Percentiles rank a stretch among this genome's conserved stretches.
These are phyloP conservation scores for Boletus barrowsii DNA, from an alignment of 768 basidiomycete genomes.

Conservation along the genomic window DNA sequence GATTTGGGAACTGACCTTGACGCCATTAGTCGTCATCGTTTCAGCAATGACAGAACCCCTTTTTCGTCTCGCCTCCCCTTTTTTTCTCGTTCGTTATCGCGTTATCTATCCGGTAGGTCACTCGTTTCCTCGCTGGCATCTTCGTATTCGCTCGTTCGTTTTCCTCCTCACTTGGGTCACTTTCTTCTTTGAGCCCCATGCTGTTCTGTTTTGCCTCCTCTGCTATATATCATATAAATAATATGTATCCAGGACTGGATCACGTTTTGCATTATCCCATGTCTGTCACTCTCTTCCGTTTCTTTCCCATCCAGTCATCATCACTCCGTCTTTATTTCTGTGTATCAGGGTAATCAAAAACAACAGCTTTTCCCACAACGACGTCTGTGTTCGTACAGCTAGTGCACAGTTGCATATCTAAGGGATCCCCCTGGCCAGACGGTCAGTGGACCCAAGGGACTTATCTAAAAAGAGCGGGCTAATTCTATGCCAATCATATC, in stretches of 20 bases:
- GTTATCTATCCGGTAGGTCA: constrained; percentile 10
- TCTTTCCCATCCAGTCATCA: neutral
- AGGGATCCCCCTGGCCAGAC: neutral
- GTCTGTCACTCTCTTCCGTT: constrained; percentile 9
- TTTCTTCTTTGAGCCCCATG: neutral
- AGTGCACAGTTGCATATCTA: constrained; percentile 11
- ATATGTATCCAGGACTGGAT: constrained; percentile 7
- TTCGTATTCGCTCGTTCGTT: constrained; percentile 4
- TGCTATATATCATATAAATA: constrained; percentile 11
- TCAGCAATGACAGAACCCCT: constrained; percentile 2
- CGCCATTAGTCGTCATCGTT: constrained; percentile 9
- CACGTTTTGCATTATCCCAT: constrained; percentile 8
- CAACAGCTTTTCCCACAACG: neutral
- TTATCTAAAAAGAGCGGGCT: constrained; percentile 7
- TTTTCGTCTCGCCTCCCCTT: neutral
- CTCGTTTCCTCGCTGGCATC: neutral
- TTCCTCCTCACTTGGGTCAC: neutral
- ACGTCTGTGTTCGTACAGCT: constrained; percentile 18
- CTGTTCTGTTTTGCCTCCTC: neutral
- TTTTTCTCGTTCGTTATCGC: constrained; percentile 15
- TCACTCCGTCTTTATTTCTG: neutral
- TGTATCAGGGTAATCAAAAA: constrained; percentile 4
- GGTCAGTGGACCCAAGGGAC: neutral
- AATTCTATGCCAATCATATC: constrained; percentile 20
- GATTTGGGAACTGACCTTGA: constrained; percentile 5